Evolutionary conservation across 257 asterid genomes (phyloP).

Genomic region (Solanum gandarillasii): DNA sequence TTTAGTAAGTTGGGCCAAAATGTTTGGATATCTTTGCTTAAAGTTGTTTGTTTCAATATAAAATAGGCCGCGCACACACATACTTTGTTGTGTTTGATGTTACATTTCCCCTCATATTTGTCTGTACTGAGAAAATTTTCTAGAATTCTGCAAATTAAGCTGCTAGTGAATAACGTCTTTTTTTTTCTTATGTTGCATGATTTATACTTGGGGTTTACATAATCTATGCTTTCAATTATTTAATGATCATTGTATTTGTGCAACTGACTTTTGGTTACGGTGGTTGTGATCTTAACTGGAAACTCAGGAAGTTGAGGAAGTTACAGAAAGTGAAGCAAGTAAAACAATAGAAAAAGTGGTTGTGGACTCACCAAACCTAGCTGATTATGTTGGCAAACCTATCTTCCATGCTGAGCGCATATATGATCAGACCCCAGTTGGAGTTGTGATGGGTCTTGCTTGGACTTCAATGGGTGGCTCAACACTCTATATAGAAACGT

Average conservation of each 20-base stretch:
- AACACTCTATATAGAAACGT: conserved; percentile 80
- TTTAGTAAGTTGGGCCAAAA: neutral
- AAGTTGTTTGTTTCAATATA: neutral
- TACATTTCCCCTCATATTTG: neutral
- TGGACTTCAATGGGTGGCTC: conserved; percentile 99
- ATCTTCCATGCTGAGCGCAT: conserved; percentile 95
- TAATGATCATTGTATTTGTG: neutral
- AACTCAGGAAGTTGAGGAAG: conserved; percentile 28
- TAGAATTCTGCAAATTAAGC: neutral
- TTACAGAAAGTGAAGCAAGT: conserved; percentile 13
- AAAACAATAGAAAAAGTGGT: conserved; percentile 43
- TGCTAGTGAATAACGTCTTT: neutral
- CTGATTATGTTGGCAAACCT: conserved; percentile 87
- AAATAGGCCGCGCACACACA: neutral
- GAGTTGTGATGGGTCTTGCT: conserved; percentile 99
- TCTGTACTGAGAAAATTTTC: neutral
- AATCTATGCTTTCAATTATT: neutral
- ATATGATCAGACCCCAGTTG: conserved; percentile 74
- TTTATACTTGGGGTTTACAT: neutral
- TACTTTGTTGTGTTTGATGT: neutral
- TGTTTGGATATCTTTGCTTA: neutral
- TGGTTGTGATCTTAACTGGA: conserved; percentile 22
- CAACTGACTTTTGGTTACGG: neutral
- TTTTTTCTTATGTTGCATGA: neutral
- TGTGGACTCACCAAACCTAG: conserved; percentile 64